Evolutionary conservation across 2,329 filamentous ascomycete genomes (phyloP).

Genomic region (Apiospora phragmitis): DNA sequence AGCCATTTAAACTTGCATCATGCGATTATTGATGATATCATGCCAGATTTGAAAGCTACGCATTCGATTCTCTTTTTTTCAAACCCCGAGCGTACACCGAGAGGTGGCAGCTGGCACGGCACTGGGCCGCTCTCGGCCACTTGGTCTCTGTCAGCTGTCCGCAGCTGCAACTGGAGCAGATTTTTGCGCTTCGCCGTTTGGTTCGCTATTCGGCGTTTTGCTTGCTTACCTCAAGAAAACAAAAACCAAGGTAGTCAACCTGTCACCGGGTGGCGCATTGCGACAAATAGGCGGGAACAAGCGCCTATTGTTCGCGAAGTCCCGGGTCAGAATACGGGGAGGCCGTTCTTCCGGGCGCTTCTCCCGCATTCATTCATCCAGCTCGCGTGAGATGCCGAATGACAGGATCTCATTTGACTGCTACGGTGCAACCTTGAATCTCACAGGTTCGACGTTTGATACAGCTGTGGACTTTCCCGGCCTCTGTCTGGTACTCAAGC

Average conservation of each 20-base stretch:
- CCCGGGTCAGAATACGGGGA: neutral
- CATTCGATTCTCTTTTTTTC: neutral
- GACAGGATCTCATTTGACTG: neutral
- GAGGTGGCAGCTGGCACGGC: neutral
- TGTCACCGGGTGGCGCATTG: neutral
- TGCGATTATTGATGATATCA: neutral
- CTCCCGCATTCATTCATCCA: neutral
- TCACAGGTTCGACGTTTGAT: neutral
- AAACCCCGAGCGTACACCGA: neutral
- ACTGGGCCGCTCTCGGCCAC: neutral
- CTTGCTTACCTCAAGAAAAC: neutral
- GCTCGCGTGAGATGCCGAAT: neutral
- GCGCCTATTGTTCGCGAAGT: neutral
- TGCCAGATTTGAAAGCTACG: neutral
- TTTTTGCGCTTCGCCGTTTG: neutral
- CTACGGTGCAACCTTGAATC: neutral
- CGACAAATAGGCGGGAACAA: neutral
- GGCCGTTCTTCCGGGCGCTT: neutral
- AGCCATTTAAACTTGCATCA: neutral
- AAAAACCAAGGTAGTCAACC: neutral
- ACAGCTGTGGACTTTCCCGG: neutral
- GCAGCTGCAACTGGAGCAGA: neutral
- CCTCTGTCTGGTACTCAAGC: neutral
- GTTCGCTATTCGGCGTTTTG: neutral
- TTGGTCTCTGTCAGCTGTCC: neutral